Evolutionary conservation across 2,329 filamentous ascomycete genomes (phyloP), one percentile per base, ranked within the genome.

Genomic region (Pseudogymnoascus sp.): DNA sequence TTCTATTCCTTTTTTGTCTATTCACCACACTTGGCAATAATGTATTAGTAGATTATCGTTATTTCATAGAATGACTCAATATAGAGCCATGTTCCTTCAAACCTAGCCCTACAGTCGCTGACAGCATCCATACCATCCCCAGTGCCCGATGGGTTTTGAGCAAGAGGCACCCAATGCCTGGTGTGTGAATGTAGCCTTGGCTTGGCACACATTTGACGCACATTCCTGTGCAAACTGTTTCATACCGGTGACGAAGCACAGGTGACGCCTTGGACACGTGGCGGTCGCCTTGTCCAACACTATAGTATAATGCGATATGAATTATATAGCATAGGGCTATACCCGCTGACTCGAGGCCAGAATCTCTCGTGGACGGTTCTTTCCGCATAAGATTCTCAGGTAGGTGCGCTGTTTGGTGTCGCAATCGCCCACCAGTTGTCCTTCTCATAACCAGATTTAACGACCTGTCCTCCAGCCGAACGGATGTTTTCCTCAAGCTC

Each of bases 391-490:
- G 10, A 56, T 14, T 18, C 28, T 56, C 50, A 56, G 50, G 11
- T 34, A 56, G 50, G 50, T 36, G 50, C 16, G 50, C 7, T 53
- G 46, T 60, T 60, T 60, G 38, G 38, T 14, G 50, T 50, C 63
- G 71, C 73, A 62, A 96, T 87, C 62, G 87, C 91, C 93, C 93
- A 99, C 95, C 95, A 97, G 77, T 99, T 99, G 73, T 97, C 95
- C 78, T 88, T 93, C 74, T 99, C 95, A 76, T 97, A 99, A 36
- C 95, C 95, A 65, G 85, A 86, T 68, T 90, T 87, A 23, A 95
- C 70, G 12, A 97, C 85, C 59, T 76, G 77, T 6, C 93, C 95
- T 16, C 92, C 92, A 18, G 89, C 93, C 14, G 82, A 81, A 60
- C 75, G 74, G 64, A 96, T 84, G 73, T 97, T 90, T 46, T 85